These are phyloP conservation scores for Osmozyma mogii DNA, from an alignment of 805 yeast species.

Conservation along the genomic window DNA sequence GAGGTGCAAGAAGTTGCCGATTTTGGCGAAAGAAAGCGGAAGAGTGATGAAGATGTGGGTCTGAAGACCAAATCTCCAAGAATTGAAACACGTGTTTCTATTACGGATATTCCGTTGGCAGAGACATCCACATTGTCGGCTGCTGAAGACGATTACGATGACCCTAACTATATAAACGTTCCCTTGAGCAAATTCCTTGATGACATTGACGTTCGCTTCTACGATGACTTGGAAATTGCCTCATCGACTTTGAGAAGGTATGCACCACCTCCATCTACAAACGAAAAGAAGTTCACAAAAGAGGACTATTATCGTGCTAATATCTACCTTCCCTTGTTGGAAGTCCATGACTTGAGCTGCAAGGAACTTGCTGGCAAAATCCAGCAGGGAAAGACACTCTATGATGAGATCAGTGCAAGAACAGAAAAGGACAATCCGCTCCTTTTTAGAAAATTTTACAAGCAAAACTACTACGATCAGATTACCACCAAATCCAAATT, in stretches of 20 bases:
- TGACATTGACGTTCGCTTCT: constrained; percentile 35
- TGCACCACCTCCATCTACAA: constrained; percentile 13
- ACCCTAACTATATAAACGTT: constrained; percentile 24
- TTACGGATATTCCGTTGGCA: constrained; percentile 6
- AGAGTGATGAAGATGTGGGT: no score
- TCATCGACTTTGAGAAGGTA: constrained; percentile 16
- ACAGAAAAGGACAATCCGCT: constrained; percentile 40
- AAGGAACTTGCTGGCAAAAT: constrained; percentile 46
- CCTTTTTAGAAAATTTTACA: constrained; percentile 41
- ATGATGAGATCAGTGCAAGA: constrained; percentile 41
- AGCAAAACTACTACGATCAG: constrained; percentile 29
- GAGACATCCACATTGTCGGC: not conserved
- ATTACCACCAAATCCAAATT: constrained; percentile 40
- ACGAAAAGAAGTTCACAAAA: constrained; percentile 8
- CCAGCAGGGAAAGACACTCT: constrained; percentile 39
- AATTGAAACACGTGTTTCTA: constrained; percentile 2
- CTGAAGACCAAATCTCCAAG: no score
- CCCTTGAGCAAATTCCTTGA: constrained; percentile 30
- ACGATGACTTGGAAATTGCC: constrained; percentile 37
- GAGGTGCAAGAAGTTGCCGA: no score
- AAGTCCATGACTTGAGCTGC: constrained; percentile 46
- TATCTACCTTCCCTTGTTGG: constrained; percentile 35
- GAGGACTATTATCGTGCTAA: constrained; percentile 32
- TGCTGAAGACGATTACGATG: constrained; percentile 8
- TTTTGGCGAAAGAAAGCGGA: no score